Evolutionary conservation across 2,329 filamentous ascomycete genomes (phyloP), one percentile per base, ranked within the genome.

Genomic region (Ciborinia camelliae): DNA sequence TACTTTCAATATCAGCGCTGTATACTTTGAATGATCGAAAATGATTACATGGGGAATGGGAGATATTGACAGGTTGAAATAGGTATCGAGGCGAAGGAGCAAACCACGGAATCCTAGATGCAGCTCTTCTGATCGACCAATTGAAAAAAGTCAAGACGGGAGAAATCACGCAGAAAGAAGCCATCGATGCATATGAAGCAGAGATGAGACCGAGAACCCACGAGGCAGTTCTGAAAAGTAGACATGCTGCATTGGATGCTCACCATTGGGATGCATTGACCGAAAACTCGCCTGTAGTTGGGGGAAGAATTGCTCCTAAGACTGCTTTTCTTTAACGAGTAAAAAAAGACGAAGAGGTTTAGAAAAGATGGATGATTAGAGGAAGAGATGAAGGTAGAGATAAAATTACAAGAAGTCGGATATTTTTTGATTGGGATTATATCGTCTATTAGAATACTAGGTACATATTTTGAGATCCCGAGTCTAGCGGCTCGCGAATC

Each of bases 101-200:
- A 8, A 86, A 86, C 67, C 83, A 85, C 62, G 82, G 80, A 3
- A 81, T 86, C 39, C 71, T 81, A 6, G 84, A 86, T 68, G 80
- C 83, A 0, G 71, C 77, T 2, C 79, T 83, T 37, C 76, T 85
- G 43, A 74, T 78, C 0, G 75, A 77, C 18, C 68, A 72, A 9
- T 45, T 75, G 26, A 62, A 69, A 65, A 62, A 64, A 57, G 28
- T 66, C 32, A 23, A 63, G 32, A 30, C 62, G 71, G 35, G 30
- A 48, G n/a, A 35, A 0, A 64, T 69, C 18, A 65, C 30, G 39
- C 65, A 58, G 1, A 69, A 71, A 10, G 82, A 80, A 77, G 73
- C 78, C 62, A 79, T 79, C 52, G 71, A 71, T n/a, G 71, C 72
- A 39, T 86, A 84, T 65, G 81, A 84, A 63, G 71, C 76, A 0